Evolutionary conservation across 768 basidiomycete species (phyloP).

Genomic region (Russula foetens): DNA sequence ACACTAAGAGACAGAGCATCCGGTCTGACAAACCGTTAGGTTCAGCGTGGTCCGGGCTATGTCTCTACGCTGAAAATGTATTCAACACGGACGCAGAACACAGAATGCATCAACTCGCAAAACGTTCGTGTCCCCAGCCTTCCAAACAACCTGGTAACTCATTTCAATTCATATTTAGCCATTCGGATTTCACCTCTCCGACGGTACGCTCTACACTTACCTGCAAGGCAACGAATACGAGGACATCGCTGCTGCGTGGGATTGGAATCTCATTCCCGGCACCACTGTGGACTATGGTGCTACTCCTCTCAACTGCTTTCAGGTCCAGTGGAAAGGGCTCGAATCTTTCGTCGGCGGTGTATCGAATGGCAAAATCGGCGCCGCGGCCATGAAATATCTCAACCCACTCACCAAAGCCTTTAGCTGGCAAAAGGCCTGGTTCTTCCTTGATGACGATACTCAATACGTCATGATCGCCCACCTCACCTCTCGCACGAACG

Average conservation of each 20-base stretch:
- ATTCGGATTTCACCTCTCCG: slow-evolving; percentile 50
- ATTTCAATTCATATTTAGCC: slow-evolving; percentile 9
- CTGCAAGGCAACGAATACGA: slow-evolving; percentile 61
- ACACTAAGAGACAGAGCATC: background rate
- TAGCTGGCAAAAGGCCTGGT: slow-evolving; percentile 63
- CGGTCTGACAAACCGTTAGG: slow-evolving; percentile 16
- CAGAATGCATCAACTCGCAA: slow-evolving; percentile 29
- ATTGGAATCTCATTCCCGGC: slow-evolving; percentile 73
- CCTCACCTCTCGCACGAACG: slow-evolving; percentile 35
- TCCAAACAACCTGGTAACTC: background rate
- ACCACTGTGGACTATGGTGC: slow-evolving; percentile 56
- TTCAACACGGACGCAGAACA: slow-evolving; percentile 29
- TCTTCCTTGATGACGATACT: slow-evolving; percentile 57
- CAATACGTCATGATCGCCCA: slow-evolving; percentile 55
- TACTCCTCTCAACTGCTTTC: slow-evolving; percentile 43
- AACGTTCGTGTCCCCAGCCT: slow-evolving; percentile 18
- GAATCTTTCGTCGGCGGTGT: slow-evolving; percentile 60
- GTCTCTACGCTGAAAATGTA: slow-evolving; percentile 29
- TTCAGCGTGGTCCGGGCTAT: slow-evolving; percentile 29
- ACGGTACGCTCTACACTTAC: slow-evolving; percentile 59
- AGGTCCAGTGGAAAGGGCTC: slow-evolving; percentile 36
- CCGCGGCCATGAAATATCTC: slow-evolving; percentile 57
- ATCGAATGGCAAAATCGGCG: slow-evolving; percentile 47
- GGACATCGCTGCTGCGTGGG: slow-evolving; percentile 64
- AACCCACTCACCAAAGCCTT: slow-evolving; percentile 51